These are phyloP conservation scores for Moesziomyces aphidis DNA, from an alignment of 1,284 basidiomycete species.

Conservation along the genomic window DNA sequence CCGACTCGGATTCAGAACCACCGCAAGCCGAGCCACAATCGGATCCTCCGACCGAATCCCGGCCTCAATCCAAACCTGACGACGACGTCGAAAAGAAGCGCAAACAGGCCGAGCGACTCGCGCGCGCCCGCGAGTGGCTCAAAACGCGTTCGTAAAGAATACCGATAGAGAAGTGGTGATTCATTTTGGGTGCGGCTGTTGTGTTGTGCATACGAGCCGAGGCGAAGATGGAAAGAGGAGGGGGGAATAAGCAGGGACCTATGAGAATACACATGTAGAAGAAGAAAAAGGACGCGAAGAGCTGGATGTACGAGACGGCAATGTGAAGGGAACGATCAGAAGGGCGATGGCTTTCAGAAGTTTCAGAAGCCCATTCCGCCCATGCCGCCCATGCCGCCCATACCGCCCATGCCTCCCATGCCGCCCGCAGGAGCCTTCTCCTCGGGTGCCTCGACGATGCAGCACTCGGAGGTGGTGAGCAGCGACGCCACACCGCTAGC, in stretches of 20 bases:
- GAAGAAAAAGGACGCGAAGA: too few species aligned
- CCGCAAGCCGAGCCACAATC: background rate
- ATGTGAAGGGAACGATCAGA: background rate
- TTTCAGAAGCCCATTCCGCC: slow-evolving; percentile 66
- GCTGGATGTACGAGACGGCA: too few species aligned
- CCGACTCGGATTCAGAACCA: background rate
- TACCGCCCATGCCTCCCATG: slow-evolving; percentile 66
- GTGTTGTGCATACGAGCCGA: too few species aligned
- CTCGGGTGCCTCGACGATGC: slow-evolving; percentile 90
- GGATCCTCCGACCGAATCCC: background rate
- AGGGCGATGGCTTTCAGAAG: slow-evolving; percentile 24
- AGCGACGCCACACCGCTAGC: slow-evolving; percentile 78
- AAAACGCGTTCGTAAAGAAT: slow-evolving; percentile 4
- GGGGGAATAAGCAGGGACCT: too few species aligned
- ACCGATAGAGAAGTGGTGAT: too few species aligned
- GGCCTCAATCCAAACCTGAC: background rate
- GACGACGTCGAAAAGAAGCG: slow-evolving; percentile 13
- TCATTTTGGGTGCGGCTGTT: too few species aligned
- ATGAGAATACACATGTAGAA: too few species aligned
- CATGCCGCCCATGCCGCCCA: slow-evolving; percentile 69
- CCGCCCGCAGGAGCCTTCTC: slow-evolving; percentile 75
- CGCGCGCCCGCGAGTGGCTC: slow-evolving; percentile 29
- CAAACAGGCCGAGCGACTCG: slow-evolving; percentile 26
- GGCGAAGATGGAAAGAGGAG: too few species aligned
- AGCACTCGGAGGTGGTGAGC: slow-evolving; percentile 91